Percentiles rank a stretch among this genome's conserved stretches.
Evolutionary conservation across 441 rosid species (phyloP).

Genomic region (Adansonia madagascariensis): DNA sequence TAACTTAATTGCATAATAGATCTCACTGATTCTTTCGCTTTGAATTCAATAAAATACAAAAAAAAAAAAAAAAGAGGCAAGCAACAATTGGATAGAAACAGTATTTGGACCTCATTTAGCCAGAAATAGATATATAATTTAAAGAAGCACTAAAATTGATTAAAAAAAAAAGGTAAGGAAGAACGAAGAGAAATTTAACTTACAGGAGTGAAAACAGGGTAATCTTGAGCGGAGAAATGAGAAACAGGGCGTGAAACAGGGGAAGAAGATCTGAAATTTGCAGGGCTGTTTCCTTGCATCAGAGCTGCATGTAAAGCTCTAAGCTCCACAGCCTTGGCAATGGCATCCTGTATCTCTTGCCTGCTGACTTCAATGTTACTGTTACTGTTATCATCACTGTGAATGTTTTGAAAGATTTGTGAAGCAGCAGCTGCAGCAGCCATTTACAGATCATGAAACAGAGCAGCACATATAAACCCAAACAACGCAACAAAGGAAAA

Average conservation of each 20-base stretch:
- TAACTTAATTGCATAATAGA: background rate
- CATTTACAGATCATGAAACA: constrained; percentile 43
- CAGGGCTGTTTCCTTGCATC: constrained; percentile 67
- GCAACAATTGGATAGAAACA: constrained; percentile 10
- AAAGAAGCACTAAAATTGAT: background rate
- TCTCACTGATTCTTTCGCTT: background rate
- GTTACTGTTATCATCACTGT: constrained; percentile 27
- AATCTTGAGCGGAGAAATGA: constrained; percentile 80
- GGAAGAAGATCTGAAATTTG: constrained; percentile 54
- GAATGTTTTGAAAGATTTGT: constrained; percentile 43
- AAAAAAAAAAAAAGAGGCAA: background rate
- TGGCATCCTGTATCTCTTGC: constrained; percentile 73
- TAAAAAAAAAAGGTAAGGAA: background rate
- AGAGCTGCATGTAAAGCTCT: constrained; percentile 86
- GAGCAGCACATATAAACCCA: constrained; percentile 34
- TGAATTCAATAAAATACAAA: constrained; percentile 19
- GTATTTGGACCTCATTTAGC: background rate
- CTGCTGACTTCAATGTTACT: constrained; percentile 40
- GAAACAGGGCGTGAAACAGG: constrained; percentile 60
- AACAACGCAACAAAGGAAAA: constrained; percentile 15
- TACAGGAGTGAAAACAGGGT: constrained; percentile 94
- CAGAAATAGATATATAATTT: constrained; percentile 18
- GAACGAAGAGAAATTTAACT: constrained; percentile 32
- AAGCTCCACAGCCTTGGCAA: constrained; percentile 79
- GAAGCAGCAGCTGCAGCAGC: constrained; percentile 50